phyloP scores from a whole-genome alignment of 768 basidiomycete species.

The Pholiota microspora region DNA sequence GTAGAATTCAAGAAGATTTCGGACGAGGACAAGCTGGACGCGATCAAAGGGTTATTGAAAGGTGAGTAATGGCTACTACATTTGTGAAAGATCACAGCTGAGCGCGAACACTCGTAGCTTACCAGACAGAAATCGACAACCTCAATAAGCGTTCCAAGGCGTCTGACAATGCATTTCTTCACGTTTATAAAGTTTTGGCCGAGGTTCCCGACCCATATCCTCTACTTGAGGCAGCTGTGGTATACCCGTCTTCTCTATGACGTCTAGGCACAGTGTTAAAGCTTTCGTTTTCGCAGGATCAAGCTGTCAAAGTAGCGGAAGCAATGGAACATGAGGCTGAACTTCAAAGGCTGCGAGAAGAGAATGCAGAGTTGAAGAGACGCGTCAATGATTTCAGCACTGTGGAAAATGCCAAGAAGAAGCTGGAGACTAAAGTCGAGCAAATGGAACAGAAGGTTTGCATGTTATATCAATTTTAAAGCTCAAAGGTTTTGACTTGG shows the following conservation, averaged over 20 bases:
- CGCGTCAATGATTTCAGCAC: constrained; percentile 60
- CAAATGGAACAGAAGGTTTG: constrained; percentile 81
- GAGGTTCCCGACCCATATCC: constrained; percentile 99
- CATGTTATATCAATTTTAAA: neutral
- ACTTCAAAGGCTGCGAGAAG: constrained; percentile 68
- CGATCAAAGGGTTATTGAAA: constrained; percentile 90
- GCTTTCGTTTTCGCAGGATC: constrained; percentile 60
- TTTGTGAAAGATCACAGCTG: neutral
- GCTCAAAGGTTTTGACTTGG: constrained; percentile 6
- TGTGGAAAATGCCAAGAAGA: constrained; percentile 73
- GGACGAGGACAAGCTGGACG: constrained; percentile 82
- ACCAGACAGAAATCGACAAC: constrained; percentile 95
- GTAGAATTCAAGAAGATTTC: constrained; percentile 98
- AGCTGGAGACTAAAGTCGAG: constrained; percentile 69
- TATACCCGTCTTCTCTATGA: constrained; percentile 28
- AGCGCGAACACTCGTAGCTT: constrained; percentile 48
- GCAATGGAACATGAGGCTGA: constrained; percentile 75
- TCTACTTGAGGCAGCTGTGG: constrained; percentile 90
- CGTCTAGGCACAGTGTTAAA: neutral
- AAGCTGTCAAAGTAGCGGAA: constrained; percentile 88
- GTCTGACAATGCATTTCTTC: constrained; percentile 95
- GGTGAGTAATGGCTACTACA: constrained; percentile 36
- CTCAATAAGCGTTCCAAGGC: constrained; percentile 90
- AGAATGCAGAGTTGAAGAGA: constrained; percentile 79
- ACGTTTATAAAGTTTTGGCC: constrained; percentile 92